Conservation (phyloP, 2,329 filamentous ascomycete genomes). For the Trichoderma asperellum region DNA sequence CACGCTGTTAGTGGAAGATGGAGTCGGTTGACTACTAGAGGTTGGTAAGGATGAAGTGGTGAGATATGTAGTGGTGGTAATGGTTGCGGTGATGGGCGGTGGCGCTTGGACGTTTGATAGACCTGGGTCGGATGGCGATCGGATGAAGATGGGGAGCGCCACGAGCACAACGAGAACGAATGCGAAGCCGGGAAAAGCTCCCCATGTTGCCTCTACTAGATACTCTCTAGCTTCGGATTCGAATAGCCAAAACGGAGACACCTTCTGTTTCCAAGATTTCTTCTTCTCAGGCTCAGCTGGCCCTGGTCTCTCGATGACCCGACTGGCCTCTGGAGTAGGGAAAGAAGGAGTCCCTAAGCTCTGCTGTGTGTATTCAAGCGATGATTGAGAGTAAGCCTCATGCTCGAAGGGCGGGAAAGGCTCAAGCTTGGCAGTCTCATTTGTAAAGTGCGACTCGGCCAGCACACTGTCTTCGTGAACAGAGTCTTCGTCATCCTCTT, state of each 20-base stretch:
- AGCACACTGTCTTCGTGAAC: conserved; percentile 27
- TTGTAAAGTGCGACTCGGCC: conserved; percentile 21
- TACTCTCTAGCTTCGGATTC: conserved; percentile 29
- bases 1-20: conserved; percentile 33
- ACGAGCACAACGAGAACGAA: conserved; percentile 35
- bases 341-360: conserved; percentile 51
- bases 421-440: conserved; percentile 30
- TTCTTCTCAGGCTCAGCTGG: conserved; percentile 28
- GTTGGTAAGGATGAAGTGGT: conserved; percentile 26
- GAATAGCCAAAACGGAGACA: conserved; percentile 30
- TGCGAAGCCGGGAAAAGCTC: conserved; percentile 35
- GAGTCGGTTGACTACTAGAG: conserved; percentile 26
- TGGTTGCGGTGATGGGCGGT: conserved; percentile 33
- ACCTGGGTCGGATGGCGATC: conserved; percentile 31
- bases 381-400: conserved; percentile 45
- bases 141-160: conserved; percentile 38
- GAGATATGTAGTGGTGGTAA: conserved; percentile 32
- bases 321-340: conserved; percentile 42
- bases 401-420: conserved; percentile 45
- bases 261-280: conserved; percentile 29
- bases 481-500: conserved; percentile 27
- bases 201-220: conserved; percentile 31
- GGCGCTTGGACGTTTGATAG: conserved; percentile 5
- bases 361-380: conserved; percentile 55
- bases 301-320: conserved; percentile 33